A percentile compares a stretch with the other conserved stretches of the same genome.
Evolutionary conservation across 2,329 filamentous ascomycete species (phyloP).

Genomic region (Ascochyta lentis): DNA sequence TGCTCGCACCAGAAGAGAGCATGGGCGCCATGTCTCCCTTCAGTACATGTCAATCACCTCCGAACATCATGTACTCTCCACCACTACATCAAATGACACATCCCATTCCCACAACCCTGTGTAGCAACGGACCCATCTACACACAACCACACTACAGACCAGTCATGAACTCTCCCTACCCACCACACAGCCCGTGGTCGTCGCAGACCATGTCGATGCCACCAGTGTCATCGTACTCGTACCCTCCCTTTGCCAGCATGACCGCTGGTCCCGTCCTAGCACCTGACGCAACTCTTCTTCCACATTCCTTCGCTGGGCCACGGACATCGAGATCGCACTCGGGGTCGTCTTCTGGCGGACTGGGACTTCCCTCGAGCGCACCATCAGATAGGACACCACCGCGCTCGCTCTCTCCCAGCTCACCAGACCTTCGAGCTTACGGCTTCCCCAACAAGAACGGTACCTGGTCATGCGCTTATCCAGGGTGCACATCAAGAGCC

Average conservation of each 20-base stretch:
- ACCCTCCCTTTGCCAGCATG: slow-evolving; percentile 41
- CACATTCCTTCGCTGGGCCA: slow-evolving; percentile 28
- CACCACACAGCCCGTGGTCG: slow-evolving; percentile 41
- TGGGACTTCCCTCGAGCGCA: slow-evolving; percentile 35
- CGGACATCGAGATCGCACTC: slow-evolving; percentile 45
- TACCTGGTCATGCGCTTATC: slow-evolving; percentile 66
- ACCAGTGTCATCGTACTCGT: slow-evolving; percentile 45
- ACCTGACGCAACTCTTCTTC: slow-evolving; percentile 34
- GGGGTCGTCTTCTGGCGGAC: slow-evolving; percentile 38
- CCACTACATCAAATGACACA: slow-evolving; percentile 42
- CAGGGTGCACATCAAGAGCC: slow-evolving; percentile 65
- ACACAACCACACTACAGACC: slow-evolving; percentile 39
- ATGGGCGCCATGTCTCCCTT: slow-evolving; percentile 46
- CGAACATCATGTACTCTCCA: slow-evolving; percentile 48
- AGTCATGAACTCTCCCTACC: slow-evolving; percentile 43
- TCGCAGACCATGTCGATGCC: slow-evolving; percentile 39
- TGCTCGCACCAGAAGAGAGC: slow-evolving; percentile 44
- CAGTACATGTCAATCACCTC: slow-evolving; percentile 47
- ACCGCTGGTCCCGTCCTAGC: slow-evolving; percentile 31
- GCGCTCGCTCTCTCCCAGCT: slow-evolving; percentile 49
- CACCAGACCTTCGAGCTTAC: slow-evolving; percentile 49
- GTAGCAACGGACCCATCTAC: slow-evolving; percentile 37
- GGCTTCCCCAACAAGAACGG: slow-evolving; percentile 55
- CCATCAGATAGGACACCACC: slow-evolving; percentile 41
- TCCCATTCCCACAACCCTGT: slow-evolving; percentile 30